Evolutionary conservation across 1,284 basidiomycete genomes (phyloP), one percentile per base, ranked within the genome.

Genomic region (Ceratobasidium sp.): DNA sequence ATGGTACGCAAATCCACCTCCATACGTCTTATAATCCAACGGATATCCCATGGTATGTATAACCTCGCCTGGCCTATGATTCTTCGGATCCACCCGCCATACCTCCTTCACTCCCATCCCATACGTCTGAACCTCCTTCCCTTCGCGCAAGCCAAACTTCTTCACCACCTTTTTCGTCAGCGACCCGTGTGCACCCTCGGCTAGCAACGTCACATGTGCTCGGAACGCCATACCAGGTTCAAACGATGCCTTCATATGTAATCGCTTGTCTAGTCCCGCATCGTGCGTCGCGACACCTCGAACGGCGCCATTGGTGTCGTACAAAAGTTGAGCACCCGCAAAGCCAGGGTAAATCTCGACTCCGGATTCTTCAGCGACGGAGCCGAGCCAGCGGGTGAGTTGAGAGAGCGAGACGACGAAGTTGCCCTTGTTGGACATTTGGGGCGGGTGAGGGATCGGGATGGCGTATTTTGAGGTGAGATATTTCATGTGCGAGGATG

Each of bases 311-410:
- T 92, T 90, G 23, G 91, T 88, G 76, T 91, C 89, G 83, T 94
- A 94, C 1, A 98, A 87, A 10, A 98, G 85, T 69, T 92, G 90
- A 0, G 97, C 94, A 40, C 94, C 97, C 0, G 97, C 96, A 83
- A 99, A 99, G 26, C 98, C 97, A 1, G 98, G 95, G 85, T 99
- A 99, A 68, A 99, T 93, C 86, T 99, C 97, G 44, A 98, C 96
- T 44, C 97, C 97, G 76, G 95, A 89, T 68, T 94, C 94, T 82
- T 97, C 96, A 0, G 97, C 98, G 78, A 98, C 91, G 81, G 90
- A 87, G 6, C 92, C 95, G 0, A 99, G 90, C 97, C 97, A 99
- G 1, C 94, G 90, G 0, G 95, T 94, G 80, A 99, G 92, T 46
- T 91, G 92, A 1, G 95, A 97, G 44, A 99, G 91, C 3, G 96